Evolutionary conservation across 441 rosid species (phyloP).

Genomic region (Syzygium malaccense): DNA sequence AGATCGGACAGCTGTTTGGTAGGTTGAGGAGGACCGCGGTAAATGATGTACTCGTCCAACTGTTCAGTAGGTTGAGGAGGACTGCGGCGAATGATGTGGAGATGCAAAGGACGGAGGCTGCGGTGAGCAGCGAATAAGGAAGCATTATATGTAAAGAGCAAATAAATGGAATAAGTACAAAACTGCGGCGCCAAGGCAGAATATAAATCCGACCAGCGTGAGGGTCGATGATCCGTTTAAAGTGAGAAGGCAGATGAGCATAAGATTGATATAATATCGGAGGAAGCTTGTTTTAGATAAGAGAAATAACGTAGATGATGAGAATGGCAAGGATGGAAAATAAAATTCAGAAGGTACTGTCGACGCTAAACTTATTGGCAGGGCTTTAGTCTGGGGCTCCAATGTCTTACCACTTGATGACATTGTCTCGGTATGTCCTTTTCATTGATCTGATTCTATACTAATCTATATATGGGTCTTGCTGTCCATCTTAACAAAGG

Average conservation of each 20-base stretch:
- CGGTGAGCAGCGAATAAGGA: no score
- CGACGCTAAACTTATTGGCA: slow-evolving; percentile 79
- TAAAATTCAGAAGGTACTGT: slow-evolving; percentile 39
- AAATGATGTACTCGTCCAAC: no score
- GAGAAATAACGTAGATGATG: slow-evolving; percentile 30
- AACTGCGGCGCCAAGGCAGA: no score
- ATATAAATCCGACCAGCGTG: no score
- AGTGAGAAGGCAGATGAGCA: slow-evolving; percentile 50
- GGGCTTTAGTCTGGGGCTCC: slow-evolving; percentile 82
- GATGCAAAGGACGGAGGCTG: no score
- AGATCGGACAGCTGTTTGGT: no score
- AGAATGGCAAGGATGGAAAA: slow-evolving; percentile 20
- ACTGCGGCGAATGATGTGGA: no score
- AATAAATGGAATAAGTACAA: slow-evolving; percentile 35
- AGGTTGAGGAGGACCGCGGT: no score
- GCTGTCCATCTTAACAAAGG: neutral
- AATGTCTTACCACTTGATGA: slow-evolving; percentile 65
- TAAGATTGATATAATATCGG: slow-evolving; percentile 45
- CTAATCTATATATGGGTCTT: neutral
- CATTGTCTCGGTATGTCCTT: slow-evolving; percentile 58
- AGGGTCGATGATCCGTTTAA: no score
- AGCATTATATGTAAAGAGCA: no score
- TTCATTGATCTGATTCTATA: neutral
- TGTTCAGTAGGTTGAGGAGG: no score
- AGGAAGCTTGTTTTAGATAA: slow-evolving; percentile 62